Evolutionary conservation across 768 basidiomycete genomes (phyloP).

Genomic region (Crepidotus variabilis): DNA sequence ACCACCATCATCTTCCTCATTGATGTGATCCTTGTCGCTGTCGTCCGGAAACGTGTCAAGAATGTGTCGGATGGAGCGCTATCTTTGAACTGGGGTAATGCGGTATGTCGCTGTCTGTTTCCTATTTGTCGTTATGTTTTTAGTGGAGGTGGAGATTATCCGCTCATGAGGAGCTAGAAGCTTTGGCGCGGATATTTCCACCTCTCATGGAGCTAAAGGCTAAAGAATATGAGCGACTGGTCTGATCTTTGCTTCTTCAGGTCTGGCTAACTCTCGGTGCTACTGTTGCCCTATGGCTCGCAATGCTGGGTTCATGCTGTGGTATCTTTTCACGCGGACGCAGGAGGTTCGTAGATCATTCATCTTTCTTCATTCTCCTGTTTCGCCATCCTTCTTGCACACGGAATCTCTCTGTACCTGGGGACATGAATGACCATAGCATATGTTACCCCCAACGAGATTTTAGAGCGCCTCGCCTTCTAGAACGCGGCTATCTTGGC

Average conservation of each 20-base stretch:
- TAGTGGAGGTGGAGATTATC: neutral
- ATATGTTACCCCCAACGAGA: too few relatives aligned
- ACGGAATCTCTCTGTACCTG: neutral
- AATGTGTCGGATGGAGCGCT: conserved; percentile 38
- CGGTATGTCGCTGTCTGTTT: conserved; percentile 24
- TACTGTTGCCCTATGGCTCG: conserved; percentile 44
- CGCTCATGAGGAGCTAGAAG: conserved; percentile 1
- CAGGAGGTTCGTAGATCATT: conserved; percentile 13
- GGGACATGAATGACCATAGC: too few relatives aligned
- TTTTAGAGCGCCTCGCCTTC: too few relatives aligned
- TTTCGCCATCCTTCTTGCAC: neutral
- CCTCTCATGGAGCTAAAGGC: neutral
- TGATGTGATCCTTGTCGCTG: conserved; percentile 46
- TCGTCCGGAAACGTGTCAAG: conserved; percentile 38
- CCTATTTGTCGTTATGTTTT: too few relatives aligned
- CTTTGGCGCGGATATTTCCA: neutral
- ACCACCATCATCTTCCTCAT: conserved; percentile 50
- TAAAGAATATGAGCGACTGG: neutral
- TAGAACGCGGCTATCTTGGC: neutral
- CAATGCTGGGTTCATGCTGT: conserved; percentile 32
- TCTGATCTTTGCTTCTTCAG: conserved; percentile 17
- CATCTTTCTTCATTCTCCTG: conserved; percentile 5
- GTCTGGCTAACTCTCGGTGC: conserved; percentile 56
- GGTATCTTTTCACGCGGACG: conserved; percentile 26
- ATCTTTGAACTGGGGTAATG: conserved; percentile 46